phyloP scores from a whole-genome alignment of 1,284 basidiomycete species.

The Malassezia brasiliensis region DNA sequence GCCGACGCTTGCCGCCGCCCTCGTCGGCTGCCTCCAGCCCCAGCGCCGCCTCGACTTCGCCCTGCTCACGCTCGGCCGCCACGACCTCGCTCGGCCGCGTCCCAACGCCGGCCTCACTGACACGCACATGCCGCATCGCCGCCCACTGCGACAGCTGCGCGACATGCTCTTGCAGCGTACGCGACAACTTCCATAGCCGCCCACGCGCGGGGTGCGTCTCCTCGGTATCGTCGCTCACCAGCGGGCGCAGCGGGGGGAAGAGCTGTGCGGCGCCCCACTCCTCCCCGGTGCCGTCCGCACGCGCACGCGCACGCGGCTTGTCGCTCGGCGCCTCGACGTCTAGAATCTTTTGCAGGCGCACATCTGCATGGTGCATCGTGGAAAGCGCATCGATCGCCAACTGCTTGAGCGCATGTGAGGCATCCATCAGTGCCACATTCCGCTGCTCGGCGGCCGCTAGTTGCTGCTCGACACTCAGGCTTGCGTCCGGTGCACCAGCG shows the following conservation, averaged over 20 bases:
- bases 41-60: not conserved
- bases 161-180: constrained; percentile 10
- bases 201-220: constrained; percentile 14
- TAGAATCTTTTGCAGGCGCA: constrained; percentile 15
- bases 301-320: not conserved
- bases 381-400: constrained; percentile 13
- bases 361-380: constrained; percentile 11
- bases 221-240: constrained; percentile 14
- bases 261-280: not conserved
- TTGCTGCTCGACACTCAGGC: constrained; percentile 6
- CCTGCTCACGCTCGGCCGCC: not conserved
- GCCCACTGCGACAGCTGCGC: constrained; percentile 12
- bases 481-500: not conserved
- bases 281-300: not conserved
- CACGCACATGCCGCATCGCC: constrained; percentile 3
- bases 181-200: not conserved
- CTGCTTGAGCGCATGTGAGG: constrained; percentile 13
- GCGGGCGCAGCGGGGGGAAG: constrained; percentile 16
- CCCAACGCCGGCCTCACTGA: not conserved
- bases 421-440: constrained; percentile 7
- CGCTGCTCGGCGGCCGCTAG: constrained; percentile 12
- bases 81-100: not conserved
- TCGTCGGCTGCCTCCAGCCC: not conserved
- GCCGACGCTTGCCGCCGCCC: not conserved
- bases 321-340: constrained; percentile 3